Evolutionary conservation across 805 yeast species (phyloP).

Genomic region (Metschnikowia vanudenii): DNA sequence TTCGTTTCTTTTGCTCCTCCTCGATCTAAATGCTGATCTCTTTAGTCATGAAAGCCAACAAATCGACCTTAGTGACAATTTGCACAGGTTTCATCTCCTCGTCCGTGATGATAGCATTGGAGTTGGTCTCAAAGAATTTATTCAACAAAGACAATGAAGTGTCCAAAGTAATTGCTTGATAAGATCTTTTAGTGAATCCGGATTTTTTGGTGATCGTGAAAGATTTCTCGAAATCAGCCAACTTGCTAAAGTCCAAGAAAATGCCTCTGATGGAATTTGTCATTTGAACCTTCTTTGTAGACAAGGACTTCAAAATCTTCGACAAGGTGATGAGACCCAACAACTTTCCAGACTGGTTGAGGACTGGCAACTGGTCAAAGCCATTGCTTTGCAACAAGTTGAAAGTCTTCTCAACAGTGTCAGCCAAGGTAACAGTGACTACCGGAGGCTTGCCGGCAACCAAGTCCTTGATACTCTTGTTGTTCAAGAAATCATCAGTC

Average conservation of each 20-base stretch:
- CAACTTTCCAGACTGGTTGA: slow-evolving; percentile 56
- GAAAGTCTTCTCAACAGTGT: slow-evolving; percentile 62
- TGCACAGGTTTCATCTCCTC: slow-evolving; percentile 68
- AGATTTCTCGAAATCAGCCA: slow-evolving; percentile 64
- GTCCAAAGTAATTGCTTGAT: slow-evolving; percentile 60
- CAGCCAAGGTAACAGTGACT: slow-evolving; percentile 63
- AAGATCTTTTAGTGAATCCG: slow-evolving; percentile 60
- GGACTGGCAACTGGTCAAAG: slow-evolving; percentile 83
- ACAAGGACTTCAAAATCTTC: slow-evolving; percentile 62
- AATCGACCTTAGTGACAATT: slow-evolving; percentile 84
- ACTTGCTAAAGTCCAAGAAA: slow-evolving; percentile 72
- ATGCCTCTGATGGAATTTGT: slow-evolving; percentile 56
- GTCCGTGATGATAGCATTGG: slow-evolving; percentile 81
- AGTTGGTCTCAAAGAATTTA: slow-evolving; percentile 78
- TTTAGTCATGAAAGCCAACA: slow-evolving; percentile 54
- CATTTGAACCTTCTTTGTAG: slow-evolving; percentile 56
- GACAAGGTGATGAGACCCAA: slow-evolving; percentile 78
- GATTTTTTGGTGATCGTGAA: slow-evolving; percentile 57
- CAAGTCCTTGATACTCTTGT: slow-evolving; percentile 60
- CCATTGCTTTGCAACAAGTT: slow-evolving; percentile 70
- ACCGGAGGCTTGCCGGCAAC: slow-evolving; percentile 69
- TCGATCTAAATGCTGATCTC: slow-evolving; percentile 17
- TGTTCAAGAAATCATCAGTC: slow-evolving; percentile 40
- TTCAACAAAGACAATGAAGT: slow-evolving; percentile 69
- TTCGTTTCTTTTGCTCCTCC: background rate